Evolutionary conservation across 2,329 filamentous ascomycete species (phyloP).

Genomic region (Ilyonectria robusta): DNA sequence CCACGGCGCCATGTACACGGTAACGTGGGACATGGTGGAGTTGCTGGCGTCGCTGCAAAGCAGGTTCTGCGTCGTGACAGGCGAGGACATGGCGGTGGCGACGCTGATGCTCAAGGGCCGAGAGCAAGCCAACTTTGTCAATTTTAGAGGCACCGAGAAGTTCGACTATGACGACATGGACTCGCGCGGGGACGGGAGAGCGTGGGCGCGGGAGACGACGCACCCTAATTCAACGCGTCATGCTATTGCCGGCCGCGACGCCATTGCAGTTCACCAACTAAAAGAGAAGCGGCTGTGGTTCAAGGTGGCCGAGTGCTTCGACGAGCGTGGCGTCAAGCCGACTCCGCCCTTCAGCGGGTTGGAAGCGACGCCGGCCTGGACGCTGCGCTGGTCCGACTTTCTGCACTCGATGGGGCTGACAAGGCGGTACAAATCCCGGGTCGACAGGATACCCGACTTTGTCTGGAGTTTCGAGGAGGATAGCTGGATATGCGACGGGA

Average conservation of each 20-base stretch:
- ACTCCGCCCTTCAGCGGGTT: slow-evolving; percentile 24
- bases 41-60: slow-evolving; percentile 46
- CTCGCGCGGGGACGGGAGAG: slow-evolving; percentile 45
- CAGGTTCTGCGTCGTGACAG: slow-evolving; percentile 44
- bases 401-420: slow-evolving; percentile 39
- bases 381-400: slow-evolving; percentile 44
- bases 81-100: slow-evolving; percentile 50
- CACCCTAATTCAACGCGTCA: slow-evolving; percentile 45
- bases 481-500: slow-evolving; percentile 45
- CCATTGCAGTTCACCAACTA: slow-evolving; percentile 49
- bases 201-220: slow-evolving; percentile 46
- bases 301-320: slow-evolving; percentile 50
- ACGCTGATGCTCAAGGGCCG: slow-evolving; percentile 48
- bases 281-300: slow-evolving; percentile 45
- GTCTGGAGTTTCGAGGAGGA: slow-evolving; percentile 38
- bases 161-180: slow-evolving; percentile 51
- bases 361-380: slow-evolving; percentile 27
- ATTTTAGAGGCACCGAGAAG: slow-evolving; percentile 48
- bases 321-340: slow-evolving; percentile 45
- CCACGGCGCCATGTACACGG: slow-evolving; percentile 53
- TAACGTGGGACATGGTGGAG: slow-evolving; percentile 52
- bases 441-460: slow-evolving; percentile 43
- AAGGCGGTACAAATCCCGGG: slow-evolving; percentile 35
- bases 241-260: slow-evolving; percentile 41
- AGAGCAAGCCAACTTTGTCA: slow-evolving; percentile 46